A percentile compares a stretch with the other conserved stretches of the same genome.
These are phyloP conservation scores for Alternaria infectoria DNA, from an alignment of 2,329 filamentous ascomycete genomes.

Conservation along the genomic window DNA sequence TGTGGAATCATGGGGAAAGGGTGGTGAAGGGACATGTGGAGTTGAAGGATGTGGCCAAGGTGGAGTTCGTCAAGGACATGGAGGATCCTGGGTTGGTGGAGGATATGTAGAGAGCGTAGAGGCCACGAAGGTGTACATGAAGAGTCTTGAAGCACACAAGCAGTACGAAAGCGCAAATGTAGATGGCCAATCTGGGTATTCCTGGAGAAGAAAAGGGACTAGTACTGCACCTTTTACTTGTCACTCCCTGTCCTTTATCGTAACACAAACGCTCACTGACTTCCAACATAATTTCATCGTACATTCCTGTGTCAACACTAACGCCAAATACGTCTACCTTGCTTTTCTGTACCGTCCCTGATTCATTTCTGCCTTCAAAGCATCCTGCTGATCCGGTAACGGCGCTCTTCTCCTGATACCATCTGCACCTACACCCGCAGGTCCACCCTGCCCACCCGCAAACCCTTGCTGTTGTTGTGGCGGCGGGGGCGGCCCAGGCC, in stretches of 20 bases:
- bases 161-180: neutral
- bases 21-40: slow-evolving; percentile 17
- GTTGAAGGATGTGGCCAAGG: slow-evolving; percentile 26
- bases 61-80: slow-evolving; percentile 25
- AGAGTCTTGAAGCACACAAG: neutral
- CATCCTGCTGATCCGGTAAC: slow-evolving; percentile 83
- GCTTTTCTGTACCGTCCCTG: slow-evolving; percentile 56
- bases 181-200: neutral
- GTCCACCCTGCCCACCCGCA: slow-evolving; percentile 34
- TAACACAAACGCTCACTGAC: neutral
- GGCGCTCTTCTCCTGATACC: slow-evolving; percentile 62
- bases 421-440: slow-evolving; percentile 22
- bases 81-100: slow-evolving; percentile 2
- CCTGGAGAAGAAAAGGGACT: neutral
- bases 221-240: neutral
- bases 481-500: slow-evolving; percentile 5
- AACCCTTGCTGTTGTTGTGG: slow-evolving; percentile 21
- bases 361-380: slow-evolving; percentile 77
- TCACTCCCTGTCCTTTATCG: neutral
- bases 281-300: neutral
- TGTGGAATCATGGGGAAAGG: slow-evolving; percentile 48
- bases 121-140: neutral
- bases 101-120: neutral
- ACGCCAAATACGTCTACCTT: slow-evolving; percentile 11
- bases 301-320: neutral